Percentiles rank a stretch among this genome's conserved stretches.
phyloP scores from a whole-genome alignment of 2,329 filamentous ascomycete genomes.

The Nothopassalora personata region DNA sequence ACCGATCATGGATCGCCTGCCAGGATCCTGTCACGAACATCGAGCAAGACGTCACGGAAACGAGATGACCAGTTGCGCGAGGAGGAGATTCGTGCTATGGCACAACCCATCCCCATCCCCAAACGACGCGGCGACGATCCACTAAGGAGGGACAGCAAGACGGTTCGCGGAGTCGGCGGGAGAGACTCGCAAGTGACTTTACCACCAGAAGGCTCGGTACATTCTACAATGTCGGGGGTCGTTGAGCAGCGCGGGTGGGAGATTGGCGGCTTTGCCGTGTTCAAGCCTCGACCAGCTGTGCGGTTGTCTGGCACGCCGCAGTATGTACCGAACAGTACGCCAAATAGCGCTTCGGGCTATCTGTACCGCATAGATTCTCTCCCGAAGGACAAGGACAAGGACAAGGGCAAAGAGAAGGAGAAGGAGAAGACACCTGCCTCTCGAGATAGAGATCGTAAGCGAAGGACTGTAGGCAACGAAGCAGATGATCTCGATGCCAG shows the following conservation, averaged over 20 bases:
- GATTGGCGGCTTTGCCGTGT: slow-evolving; percentile 65
- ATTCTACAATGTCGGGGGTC: slow-evolving; percentile 69
- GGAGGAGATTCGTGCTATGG: slow-evolving; percentile 84
- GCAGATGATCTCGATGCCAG: slow-evolving; percentile 82
- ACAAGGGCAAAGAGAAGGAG: slow-evolving; percentile 11
- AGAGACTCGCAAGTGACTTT: slow-evolving; percentile 65
- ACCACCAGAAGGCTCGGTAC: slow-evolving; percentile 66
- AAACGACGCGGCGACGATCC: slow-evolving; percentile 42
- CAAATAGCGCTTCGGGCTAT: slow-evolving; percentile 15
- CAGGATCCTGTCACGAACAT: slow-evolving; percentile 54
- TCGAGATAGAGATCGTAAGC: slow-evolving; percentile 40
- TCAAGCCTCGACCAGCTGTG: slow-evolving; percentile 79
- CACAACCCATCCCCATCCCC: slow-evolving; percentile 57
- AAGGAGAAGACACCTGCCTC: slow-evolving; percentile 32
- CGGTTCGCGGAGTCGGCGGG: slow-evolving; percentile 57
- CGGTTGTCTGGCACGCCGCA: slow-evolving; percentile 65
- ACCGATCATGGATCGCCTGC: slow-evolving; percentile 46
- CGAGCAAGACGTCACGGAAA: slow-evolving; percentile 60
- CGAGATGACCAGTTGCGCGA: slow-evolving; percentile 72
- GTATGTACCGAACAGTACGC: slow-evolving; percentile 39
- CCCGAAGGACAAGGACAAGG: slow-evolving; percentile 3
- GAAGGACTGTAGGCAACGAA: slow-evolving; percentile 60
- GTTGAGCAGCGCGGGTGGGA: slow-evolving; percentile 74
- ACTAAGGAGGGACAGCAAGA: slow-evolving; percentile 62
- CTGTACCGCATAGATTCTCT: slow-evolving; percentile 20